Evolutionary conservation across 495 filamentous ascomycete species (phyloP), one percentile per base, ranked within the genome.

Genomic region (Sphaerosporella brunnea): DNA sequence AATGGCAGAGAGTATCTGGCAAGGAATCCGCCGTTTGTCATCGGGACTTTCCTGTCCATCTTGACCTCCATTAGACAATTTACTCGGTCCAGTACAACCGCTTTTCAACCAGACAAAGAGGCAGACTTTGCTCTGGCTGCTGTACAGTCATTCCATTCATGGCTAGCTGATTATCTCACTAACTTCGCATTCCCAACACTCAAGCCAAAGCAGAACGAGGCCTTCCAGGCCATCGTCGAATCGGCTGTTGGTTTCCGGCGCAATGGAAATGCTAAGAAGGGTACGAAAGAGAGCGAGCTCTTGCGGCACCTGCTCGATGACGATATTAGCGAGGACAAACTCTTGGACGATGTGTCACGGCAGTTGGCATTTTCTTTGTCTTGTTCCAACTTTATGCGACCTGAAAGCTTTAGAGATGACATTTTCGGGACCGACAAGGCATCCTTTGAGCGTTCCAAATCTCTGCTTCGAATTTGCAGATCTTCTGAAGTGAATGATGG

Each of bases 281-380:
- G 68, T 0, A 76, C 71, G 2, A 64, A 74, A 34, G 85, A 93
- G 60, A 82, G 81, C 49, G 72, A 73, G 20, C 64, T 96, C 4
- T 67, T 96, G 5, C 54, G 79, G 36, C 73, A 79, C 48, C 70
- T 97, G 7, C 67, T 96, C 11, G 66, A 75, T 46, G 84, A 93
- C 51, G 77, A 78, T 51, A 67, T 68, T 10, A 69, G 70, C 8
- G 67, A 64, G 16, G 62, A 70, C 23, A 68, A 73, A 23, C 63
- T 96, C 1, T 61, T 95, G 3, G 78, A 78, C 53, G 72, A 72
- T 41, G 68, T 79, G 2, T 73, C 81, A 2, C 69, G 77, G 18
- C 73, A 84, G 45, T 65, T 80, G 41, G 78, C 84, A 24, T 64
- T 94, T 30, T 71, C 71, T 9, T 70, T 93, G 49, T 69, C 95